phyloP scores from a whole-genome alignment of 441 rosid species.

The Populus hybrid region DNA sequence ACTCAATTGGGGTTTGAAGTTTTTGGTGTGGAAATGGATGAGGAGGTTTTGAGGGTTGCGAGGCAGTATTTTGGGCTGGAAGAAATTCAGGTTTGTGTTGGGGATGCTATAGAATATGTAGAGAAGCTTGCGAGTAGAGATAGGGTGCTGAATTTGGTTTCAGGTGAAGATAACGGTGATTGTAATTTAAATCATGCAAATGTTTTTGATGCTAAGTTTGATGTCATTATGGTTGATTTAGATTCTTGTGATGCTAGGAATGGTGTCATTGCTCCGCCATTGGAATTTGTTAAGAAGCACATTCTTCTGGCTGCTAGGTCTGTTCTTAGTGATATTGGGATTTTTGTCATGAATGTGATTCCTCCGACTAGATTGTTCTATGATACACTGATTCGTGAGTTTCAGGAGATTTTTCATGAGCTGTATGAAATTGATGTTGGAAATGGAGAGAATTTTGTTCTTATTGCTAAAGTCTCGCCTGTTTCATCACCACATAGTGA shows the following conservation, averaged over 20 bases:
- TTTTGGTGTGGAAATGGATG: constrained; percentile 68
- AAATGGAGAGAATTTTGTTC: constrained; percentile 64
- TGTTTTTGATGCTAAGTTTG: constrained; percentile 38
- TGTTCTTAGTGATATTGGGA: constrained; percentile 51
- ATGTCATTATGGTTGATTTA: constrained; percentile 80
- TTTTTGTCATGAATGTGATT: constrained; percentile 63
- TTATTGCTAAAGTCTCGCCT: constrained; percentile 42
- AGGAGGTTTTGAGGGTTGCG: constrained; percentile 58
- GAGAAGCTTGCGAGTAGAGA: constrained; percentile 34
- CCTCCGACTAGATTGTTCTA: constrained; percentile 46
- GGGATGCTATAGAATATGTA: constrained; percentile 56
- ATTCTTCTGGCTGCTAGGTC: constrained; percentile 51
- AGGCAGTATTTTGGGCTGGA: constrained; percentile 64
- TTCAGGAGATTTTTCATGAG: constrained; percentile 47
- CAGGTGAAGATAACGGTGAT: constrained; percentile 7
- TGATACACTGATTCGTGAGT: constrained; percentile 31
- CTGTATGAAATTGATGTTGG: constrained; percentile 74
- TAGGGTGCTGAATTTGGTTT: constrained; percentile 7
- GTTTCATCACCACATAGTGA: constrained; percentile 17
- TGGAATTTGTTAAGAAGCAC: constrained; percentile 46
- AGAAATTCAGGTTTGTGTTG: constrained; percentile 34
- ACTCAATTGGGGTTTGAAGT: constrained; percentile 55
- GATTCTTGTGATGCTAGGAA: constrained; percentile 54
- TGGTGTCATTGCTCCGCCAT: constrained; percentile 73
- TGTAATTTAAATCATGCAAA: background rate